A percentile compares a stretch with the other conserved stretches of the same genome.
These are phyloP conservation scores for Aspergillus novoparasiticus DNA, from an alignment of 2,329 filamentous ascomycete genomes.

Conservation along the genomic window DNA sequence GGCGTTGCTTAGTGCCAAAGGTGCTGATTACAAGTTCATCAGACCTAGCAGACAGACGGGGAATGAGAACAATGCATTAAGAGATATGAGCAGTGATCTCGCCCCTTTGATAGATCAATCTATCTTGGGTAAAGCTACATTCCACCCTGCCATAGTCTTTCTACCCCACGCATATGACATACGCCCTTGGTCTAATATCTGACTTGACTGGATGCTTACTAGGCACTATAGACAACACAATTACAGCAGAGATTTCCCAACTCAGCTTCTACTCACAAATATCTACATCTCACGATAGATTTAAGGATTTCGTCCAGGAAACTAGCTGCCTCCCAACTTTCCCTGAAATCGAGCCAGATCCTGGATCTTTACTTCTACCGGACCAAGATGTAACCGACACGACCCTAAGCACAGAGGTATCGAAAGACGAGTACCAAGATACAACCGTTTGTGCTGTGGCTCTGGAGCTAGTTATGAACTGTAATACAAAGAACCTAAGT, in stretches of 20 bases:
- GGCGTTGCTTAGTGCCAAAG: neutral
- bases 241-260: neutral
- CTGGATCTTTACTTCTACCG: neutral
- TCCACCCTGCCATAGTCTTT: neutral
- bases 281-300: neutral
- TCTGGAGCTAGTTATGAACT: neutral
- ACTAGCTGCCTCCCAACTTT: neutral
- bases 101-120: neutral
- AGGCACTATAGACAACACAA: neutral
- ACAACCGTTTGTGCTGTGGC: slow-evolving; percentile 9
- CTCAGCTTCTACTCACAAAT: neutral
- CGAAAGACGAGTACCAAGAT: neutral
- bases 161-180: neutral
- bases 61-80: neutral
- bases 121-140: neutral
- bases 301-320: neutral
- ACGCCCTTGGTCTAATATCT: neutral
- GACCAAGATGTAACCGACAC: neutral
- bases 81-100: neutral
- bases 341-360: neutral
- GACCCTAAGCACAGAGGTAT: neutral
- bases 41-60: neutral
- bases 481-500: slow-evolving; percentile 4
- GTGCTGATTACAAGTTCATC: neutral
- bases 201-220: neutral